Conservation (phyloP, 139 green algal genomes). For the Picochlorum sp. region DNA sequence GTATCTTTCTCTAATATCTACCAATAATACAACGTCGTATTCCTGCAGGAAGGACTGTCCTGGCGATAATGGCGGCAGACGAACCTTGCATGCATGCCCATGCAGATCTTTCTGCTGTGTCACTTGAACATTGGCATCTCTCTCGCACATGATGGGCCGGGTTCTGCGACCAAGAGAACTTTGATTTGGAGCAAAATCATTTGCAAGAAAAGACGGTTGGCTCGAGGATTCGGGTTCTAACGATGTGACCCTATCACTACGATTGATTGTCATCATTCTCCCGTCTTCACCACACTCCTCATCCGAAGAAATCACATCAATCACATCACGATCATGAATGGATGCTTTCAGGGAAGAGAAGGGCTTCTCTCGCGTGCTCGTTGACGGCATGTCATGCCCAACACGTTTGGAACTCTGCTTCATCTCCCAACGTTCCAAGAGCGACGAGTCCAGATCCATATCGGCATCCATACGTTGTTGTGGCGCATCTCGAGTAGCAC, state of each 20-base stretch:
- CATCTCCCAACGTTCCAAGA: slow-evolving; percentile 9
- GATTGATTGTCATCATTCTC: background rate
- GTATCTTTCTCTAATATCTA: slow-evolving; percentile 57
- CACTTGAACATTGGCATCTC: no score
- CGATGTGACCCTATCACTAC: no score
- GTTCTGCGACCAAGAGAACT: no score
- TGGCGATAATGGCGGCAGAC: slow-evolving; percentile 44
- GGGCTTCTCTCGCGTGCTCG: no score
- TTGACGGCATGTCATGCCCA: no score
- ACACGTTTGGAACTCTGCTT: background rate
- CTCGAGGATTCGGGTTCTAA: background rate
- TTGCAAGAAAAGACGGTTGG: slow-evolving; percentile 5
- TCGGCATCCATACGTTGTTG: no score
- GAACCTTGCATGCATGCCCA: slow-evolving; percentile 8
- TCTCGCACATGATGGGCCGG: no score
- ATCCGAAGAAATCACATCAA: background rate
- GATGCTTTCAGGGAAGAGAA: no score
- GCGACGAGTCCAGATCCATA: slow-evolving; percentile 7
- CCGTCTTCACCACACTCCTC: no score
- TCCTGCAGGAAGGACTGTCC: slow-evolving; percentile 30
- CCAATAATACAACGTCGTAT: slow-evolving; percentile 54
- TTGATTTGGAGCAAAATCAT: no score
- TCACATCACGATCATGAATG: background rate
- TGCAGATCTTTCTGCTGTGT: background rate
- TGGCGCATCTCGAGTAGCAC: background rate